These are phyloP conservation scores for Chrysochromulina tobinii DNA, from an alignment of 78 protist genomes.

Conservation along the genomic window DNA sequence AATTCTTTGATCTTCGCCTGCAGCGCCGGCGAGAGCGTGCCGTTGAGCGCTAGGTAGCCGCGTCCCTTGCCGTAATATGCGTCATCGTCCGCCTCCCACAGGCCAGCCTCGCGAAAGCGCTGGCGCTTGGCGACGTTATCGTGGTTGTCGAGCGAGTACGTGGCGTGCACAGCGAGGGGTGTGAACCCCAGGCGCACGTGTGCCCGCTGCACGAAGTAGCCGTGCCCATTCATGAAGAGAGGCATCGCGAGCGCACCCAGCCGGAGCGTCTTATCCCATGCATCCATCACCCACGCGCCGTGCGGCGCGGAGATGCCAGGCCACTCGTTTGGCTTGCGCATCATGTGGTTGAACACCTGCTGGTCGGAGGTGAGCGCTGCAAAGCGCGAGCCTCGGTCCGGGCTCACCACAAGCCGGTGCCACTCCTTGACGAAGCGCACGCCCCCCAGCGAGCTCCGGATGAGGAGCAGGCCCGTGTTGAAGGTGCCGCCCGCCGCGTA, in stretches of 20 bases:
- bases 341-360: conserved; percentile 3
- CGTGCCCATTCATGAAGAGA: conserved; percentile 15
- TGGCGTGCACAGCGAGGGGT: conserved; percentile 24
- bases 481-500: background rate
- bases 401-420: background rate
- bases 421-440: background rate
- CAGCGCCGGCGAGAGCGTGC: background rate
- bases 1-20: background rate
- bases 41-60: background rate
- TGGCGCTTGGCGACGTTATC: background rate
- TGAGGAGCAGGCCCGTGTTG: background rate
- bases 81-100: background rate
- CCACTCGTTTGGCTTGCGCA: background rate
- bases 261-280: background rate
- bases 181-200: background rate
- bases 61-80: too few species aligned
- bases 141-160: conserved; percentile 20
- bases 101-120: conserved; percentile 21
- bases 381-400: background rate
- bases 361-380: conserved; percentile 3
- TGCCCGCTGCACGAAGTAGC: background rate
- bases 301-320: background rate
- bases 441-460: background rate
- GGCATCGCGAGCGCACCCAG: background rate
- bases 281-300: background rate